A percentile compares a stretch with the other conserved stretches of the same genome.
Evolutionary conservation across 164 flowering plant species (phyloP).

Genomic region (Brasenia schreberi): DNA sequence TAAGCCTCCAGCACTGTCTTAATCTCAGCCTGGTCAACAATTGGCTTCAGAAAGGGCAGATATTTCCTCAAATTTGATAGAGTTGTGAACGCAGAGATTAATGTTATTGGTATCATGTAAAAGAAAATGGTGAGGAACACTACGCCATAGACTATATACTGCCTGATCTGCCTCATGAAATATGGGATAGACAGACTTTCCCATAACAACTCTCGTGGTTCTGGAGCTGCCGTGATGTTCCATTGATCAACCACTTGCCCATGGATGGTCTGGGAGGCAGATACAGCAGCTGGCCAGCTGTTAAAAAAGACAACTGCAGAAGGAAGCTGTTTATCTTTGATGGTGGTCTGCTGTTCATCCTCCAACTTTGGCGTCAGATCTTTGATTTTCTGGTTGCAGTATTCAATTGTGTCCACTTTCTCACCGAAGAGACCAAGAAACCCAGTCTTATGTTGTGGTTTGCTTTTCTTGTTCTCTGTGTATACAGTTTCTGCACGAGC

Average conservation of each 20-base stretch:
- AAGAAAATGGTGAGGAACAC: constrained; percentile 65
- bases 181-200: constrained; percentile 46
- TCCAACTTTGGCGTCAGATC: constrained; percentile 57
- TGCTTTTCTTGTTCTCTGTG: constrained; percentile 45
- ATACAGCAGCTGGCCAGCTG: constrained; percentile 48
- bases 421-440: constrained; percentile 64
- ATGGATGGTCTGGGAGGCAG: constrained; percentile 73
- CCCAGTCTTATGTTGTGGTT: constrained; percentile 57
- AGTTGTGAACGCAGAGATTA: constrained; percentile 85
- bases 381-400: constrained; percentile 54
- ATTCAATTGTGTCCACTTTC: constrained; percentile 68
- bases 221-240: constrained; percentile 77
- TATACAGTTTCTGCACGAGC: constrained; percentile 65
- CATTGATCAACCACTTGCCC: constrained; percentile 55
- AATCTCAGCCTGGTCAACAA: constrained; percentile 27
- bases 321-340: constrained; percentile 55
- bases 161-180: constrained; percentile 48
- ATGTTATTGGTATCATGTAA: constrained; percentile 74
- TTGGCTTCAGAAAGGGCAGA: constrained; percentile 63
- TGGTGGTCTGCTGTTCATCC: constrained; percentile 56
- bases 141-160: constrained; percentile 41
- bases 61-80: constrained; percentile 48
- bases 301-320: constrained; percentile 71
- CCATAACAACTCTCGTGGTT: constrained; percentile 71
- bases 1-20: constrained; percentile 80